phyloP scores from a whole-genome alignment of 2,329 filamentous ascomycete genomes.

The Colletotrichum viniferum region DNA sequence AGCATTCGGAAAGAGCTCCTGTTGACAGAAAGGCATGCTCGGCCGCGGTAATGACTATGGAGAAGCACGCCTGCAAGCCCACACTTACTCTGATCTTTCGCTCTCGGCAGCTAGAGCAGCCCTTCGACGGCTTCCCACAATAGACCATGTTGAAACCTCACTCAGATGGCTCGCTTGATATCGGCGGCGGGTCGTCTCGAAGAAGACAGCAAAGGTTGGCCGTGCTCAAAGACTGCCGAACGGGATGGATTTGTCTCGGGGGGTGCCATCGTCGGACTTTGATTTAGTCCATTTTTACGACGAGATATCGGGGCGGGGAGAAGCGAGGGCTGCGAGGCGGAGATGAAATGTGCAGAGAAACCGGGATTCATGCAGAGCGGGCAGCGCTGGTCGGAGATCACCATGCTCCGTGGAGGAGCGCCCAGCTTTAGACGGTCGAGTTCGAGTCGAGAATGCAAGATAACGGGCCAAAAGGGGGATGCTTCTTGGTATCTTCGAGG shows the following conservation, averaged over 20 bases:
- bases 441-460: neutral
- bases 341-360: neutral
- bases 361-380: neutral
- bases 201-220: neutral
- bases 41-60: neutral
- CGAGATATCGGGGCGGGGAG: neutral
- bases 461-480: neutral
- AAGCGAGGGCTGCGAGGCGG: neutral
- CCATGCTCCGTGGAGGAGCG: neutral
- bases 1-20: neutral
- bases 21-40: neutral
- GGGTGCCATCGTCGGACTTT: neutral
- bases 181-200: neutral
- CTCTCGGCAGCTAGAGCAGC: constrained; percentile 59
- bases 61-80: neutral
- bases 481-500: neutral
- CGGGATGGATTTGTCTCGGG: neutral
- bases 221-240: neutral
- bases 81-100: constrained; percentile 59
- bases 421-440: neutral
- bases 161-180: neutral
- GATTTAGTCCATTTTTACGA: neutral
- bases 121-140: constrained; percentile 62
- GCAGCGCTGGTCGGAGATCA: neutral
- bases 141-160: constrained; percentile 52